A percentile compares a stretch with the other conserved stretches of the same genome.
These are phyloP conservation scores for Laburnicola sp. DNA, from an alignment of 2,329 filamentous ascomycete species.

Conservation along the genomic window DNA sequence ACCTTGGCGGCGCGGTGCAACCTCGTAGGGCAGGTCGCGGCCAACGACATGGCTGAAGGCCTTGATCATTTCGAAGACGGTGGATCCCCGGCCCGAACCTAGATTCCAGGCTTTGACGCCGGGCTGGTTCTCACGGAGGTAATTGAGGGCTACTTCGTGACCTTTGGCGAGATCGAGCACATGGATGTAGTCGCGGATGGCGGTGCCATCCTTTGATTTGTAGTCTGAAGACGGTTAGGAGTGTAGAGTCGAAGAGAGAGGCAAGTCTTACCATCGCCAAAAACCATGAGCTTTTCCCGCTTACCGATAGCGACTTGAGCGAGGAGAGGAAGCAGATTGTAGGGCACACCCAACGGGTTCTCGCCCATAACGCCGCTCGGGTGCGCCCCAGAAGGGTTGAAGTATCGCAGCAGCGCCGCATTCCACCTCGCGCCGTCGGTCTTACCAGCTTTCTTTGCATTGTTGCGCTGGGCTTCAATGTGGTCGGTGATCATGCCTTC, in stretches of 20 bases:
- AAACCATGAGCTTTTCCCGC: slow-evolving; percentile 90
- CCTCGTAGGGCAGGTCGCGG: slow-evolving; percentile 81
- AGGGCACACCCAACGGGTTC: slow-evolving; percentile 92
- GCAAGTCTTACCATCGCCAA: slow-evolving; percentile 75
- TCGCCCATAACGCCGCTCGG: slow-evolving; percentile 97
- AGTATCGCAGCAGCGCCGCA: slow-evolving; percentile 89
- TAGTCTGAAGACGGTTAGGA: slow-evolving; percentile 68
- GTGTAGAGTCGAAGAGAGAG: slow-evolving; percentile 5
- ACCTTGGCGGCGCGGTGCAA: slow-evolving; percentile 78
- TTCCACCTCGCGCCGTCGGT: slow-evolving; percentile 76
- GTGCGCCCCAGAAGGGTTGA: slow-evolving; percentile 95
- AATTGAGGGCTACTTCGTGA: slow-evolving; percentile 86
- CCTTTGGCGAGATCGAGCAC: slow-evolving; percentile 86
- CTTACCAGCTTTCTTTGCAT: slow-evolving; percentile 77
- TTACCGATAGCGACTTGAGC: slow-evolving; percentile 96
- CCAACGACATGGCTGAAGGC: slow-evolving; percentile 89
- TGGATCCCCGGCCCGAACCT: slow-evolving; percentile 90
- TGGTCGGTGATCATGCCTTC: slow-evolving; percentile 91
- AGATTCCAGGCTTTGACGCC: slow-evolving; percentile 96
- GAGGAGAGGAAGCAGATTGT: slow-evolving; percentile 90
- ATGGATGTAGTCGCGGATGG: slow-evolving; percentile 98
- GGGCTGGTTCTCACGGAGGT: slow-evolving; percentile 79
- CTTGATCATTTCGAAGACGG: slow-evolving; percentile 96
- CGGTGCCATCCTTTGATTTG: slow-evolving; percentile 83
- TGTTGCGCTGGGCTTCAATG: slow-evolving; percentile 82